These are phyloP conservation scores for Picea abies DNA, from an alignment of 83 land plant genomes.

Conservation along the genomic window DNA sequence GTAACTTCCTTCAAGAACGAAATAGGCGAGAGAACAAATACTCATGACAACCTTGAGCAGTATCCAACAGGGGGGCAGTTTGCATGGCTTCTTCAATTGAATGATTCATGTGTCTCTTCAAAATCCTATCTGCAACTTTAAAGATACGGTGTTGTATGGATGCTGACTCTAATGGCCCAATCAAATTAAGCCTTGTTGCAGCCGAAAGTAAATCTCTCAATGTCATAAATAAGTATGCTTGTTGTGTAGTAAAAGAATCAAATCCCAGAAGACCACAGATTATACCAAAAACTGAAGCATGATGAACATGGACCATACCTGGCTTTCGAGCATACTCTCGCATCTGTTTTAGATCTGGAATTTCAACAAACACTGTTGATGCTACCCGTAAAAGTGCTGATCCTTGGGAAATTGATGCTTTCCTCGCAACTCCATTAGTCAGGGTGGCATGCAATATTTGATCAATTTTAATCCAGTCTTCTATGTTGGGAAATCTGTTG, in stretches of 20 bases:
- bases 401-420: constrained; percentile 84
- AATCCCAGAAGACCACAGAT: constrained; percentile 68
- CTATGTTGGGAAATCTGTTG: constrained; percentile 31
- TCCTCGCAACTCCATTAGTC: constrained; percentile 76
- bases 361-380: constrained; percentile 63
- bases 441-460: constrained; percentile 64
- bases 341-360: constrained; percentile 54
- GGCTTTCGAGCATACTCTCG: constrained; percentile 28
- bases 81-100: constrained; percentile 76
- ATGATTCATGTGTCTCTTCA: constrained; percentile 63
- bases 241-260: constrained; percentile 57
- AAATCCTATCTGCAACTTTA: constrained; percentile 53
- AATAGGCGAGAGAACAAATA: constrained; percentile 82
- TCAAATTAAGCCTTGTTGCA: constrained; percentile 85
- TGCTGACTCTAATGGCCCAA: constrained; percentile 94
- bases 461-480: constrained; percentile 62
- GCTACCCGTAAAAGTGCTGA: constrained; percentile 84
- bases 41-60: constrained; percentile 80
- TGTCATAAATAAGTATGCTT: constrained; percentile 76
- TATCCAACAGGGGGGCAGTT: constrained; percentile 70
- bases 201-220: constrained; percentile 89
- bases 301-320: constrained; percentile 52
- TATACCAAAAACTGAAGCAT: constrained; percentile 86
- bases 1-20: constrained; percentile 59
- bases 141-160: constrained; percentile 72